phyloP scores from a whole-genome alignment of 2,329 filamentous ascomycete genomes.

The Colletotrichum cordylinicola region DNA sequence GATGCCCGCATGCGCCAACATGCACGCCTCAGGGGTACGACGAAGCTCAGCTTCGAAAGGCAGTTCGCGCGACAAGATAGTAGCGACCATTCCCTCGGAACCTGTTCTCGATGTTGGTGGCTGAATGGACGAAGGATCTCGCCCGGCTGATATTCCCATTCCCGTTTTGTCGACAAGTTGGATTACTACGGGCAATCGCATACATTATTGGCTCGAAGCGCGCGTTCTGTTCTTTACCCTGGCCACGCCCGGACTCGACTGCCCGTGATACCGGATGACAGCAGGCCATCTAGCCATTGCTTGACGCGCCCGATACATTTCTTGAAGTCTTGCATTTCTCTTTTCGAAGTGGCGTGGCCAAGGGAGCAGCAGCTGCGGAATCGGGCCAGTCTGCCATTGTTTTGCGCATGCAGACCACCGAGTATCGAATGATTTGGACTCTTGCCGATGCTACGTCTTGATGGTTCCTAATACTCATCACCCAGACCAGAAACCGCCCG shows the following conservation, averaged over 20 bases:
- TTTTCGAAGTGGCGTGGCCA: neutral
- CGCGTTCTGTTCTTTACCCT: neutral
- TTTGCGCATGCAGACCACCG: neutral
- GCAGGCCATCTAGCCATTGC: neutral
- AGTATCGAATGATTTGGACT: neutral
- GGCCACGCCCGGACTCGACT: neutral
- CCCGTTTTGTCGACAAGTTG: neutral
- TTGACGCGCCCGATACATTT: neutral
- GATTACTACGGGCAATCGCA: neutral
- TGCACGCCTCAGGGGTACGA: constrained; percentile 1
- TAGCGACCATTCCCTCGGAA: neutral
- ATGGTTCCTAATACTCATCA: neutral
- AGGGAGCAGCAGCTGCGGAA: neutral
- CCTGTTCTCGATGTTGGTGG: neutral
- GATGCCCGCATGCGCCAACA: neutral
- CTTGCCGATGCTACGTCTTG: neutral
- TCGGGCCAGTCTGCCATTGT: neutral
- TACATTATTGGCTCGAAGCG: neutral
- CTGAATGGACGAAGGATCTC: neutral
- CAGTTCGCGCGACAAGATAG: neutral
- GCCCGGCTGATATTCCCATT: neutral
- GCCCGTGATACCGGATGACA: neutral
- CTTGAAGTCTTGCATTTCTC: neutral
- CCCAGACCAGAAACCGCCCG: neutral
- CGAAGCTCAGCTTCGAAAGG: neutral